phyloP scores from a whole-genome alignment of 768 basidiomycete genomes.

The Mycena haematopus region DNA sequence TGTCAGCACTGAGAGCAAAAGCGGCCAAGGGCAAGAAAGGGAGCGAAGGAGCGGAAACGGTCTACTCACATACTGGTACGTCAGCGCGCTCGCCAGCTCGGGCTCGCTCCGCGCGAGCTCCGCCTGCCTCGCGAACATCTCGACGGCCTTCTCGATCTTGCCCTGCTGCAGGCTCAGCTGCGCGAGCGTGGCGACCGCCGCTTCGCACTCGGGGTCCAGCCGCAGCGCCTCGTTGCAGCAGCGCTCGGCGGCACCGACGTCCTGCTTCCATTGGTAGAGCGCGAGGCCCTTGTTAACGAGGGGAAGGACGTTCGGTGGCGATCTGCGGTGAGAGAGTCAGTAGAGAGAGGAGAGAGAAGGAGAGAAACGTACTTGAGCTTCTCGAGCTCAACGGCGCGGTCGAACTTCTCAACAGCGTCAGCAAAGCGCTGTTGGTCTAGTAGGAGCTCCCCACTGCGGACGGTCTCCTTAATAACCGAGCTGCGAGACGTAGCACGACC shows the following conservation, averaged over 20 bases:
- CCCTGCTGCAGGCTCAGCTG: slow-evolving; percentile 92
- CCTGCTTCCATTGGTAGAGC: slow-evolving; percentile 94
- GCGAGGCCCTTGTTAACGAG: slow-evolving; percentile 98
- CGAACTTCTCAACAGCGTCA: slow-evolving; percentile 93
- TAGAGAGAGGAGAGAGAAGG: background rate
- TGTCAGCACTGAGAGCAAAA: background rate
- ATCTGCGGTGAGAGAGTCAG: slow-evolving; percentile 30
- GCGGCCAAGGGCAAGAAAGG: slow-evolving; percentile 1
- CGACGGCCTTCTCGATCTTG: slow-evolving; percentile 84
- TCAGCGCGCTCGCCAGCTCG: slow-evolving; percentile 80
- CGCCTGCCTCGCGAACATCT: slow-evolving; percentile 84
- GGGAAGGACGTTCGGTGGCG: slow-evolving; percentile 83
- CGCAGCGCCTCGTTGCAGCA: slow-evolving; percentile 88
- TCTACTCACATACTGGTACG: slow-evolving; percentile 76
- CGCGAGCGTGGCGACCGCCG: slow-evolving; percentile 94
- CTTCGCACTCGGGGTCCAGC: slow-evolving; percentile 94
- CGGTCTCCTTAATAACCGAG: slow-evolving; percentile 4
- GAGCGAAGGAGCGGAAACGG: slow-evolving; percentile 5
- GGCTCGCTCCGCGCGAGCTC: slow-evolving; percentile 90
- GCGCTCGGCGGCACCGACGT: slow-evolving; percentile 79
- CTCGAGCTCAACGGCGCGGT: slow-evolving; percentile 89
- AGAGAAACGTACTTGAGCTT: slow-evolving; percentile 60
- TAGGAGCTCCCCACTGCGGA: slow-evolving; percentile 84
- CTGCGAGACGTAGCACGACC: slow-evolving; percentile 34
- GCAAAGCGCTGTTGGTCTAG: slow-evolving; percentile 89